phyloP scores from a whole-genome alignment of 257 asterid genomes.

The Solanum piurae region DNA sequence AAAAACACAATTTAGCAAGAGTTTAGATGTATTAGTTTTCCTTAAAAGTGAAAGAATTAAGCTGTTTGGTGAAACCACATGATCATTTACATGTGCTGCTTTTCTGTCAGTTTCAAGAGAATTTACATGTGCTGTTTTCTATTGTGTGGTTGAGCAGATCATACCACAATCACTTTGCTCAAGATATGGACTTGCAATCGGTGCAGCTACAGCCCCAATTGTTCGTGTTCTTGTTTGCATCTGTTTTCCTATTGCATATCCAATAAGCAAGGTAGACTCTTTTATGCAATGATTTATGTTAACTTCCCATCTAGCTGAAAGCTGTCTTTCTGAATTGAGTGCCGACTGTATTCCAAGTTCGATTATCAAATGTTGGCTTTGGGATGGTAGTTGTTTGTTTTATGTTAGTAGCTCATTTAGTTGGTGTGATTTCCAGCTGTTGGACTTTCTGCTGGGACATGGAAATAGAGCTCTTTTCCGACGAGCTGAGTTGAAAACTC shows the following conservation, averaged over 20 bases:
- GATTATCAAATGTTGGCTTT: background rate
- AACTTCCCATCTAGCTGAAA: background rate
- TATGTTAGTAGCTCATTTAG: background rate
- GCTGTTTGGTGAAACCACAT: background rate
- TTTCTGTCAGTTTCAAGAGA: background rate
- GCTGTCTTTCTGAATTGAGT: background rate
- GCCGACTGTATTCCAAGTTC: background rate
- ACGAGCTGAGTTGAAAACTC: slow-evolving; percentile 92
- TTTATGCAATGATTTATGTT: background rate
- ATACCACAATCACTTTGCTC: slow-evolving; percentile 95
- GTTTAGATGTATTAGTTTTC: background rate
- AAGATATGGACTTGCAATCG: slow-evolving; percentile 88
- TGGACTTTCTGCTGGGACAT: slow-evolving; percentile 75
- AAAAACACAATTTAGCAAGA: background rate
- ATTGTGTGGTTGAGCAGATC: slow-evolving; percentile 36
- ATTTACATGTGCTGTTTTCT: background rate
- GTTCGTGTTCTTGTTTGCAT: slow-evolving; percentile 89
- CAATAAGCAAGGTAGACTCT: slow-evolving; percentile 81
- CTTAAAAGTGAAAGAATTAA: background rate
- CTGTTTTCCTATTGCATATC: slow-evolving; percentile 94
- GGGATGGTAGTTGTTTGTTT: background rate
- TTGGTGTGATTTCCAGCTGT: slow-evolving; percentile 32
- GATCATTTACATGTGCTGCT: background rate
- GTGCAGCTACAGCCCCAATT: slow-evolving; percentile 71
- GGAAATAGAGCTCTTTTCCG: slow-evolving; percentile 80